Conservation (phyloP, 2,329 filamentous ascomycete genomes). For the Lizonia empirigonia region DNA sequence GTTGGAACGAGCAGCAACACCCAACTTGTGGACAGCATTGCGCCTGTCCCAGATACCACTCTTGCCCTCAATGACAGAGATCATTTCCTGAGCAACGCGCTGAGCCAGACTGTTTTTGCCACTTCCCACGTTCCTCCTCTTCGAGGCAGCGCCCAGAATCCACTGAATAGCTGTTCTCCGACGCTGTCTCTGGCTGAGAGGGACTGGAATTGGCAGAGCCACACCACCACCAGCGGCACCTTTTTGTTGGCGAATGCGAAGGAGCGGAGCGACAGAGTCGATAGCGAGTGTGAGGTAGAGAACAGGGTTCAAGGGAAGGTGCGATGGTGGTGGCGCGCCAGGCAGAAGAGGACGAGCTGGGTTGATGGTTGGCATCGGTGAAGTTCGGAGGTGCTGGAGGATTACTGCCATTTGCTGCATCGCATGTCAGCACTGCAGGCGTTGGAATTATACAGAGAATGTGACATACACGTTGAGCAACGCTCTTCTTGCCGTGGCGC, state of each 20-base stretch:
- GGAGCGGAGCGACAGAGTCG: conserved; percentile 87
- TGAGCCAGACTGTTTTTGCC: conserved; percentile 75
- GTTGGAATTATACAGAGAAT: conserved; percentile 3
- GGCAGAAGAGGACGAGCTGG: conserved; percentile 74
- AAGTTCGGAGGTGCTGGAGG: conserved; percentile 81
- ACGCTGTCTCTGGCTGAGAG: conserved; percentile 75
- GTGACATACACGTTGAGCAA: conserved; percentile 78
- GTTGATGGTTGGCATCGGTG: conserved; percentile 77
- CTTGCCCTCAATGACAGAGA: conserved; percentile 84
- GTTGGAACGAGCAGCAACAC: conserved; percentile 79
- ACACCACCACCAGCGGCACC: conserved; percentile 86
- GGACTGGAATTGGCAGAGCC: conserved; percentile 80
- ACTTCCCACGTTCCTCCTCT: conserved; percentile 74
- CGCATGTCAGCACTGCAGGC: conserved; percentile 5
- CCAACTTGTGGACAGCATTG: conserved; percentile 77
- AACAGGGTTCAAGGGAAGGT: conserved; percentile 87
- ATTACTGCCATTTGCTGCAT: conserved; percentile 80
- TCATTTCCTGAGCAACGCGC: conserved; percentile 82
- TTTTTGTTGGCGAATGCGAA: conserved; percentile 76
- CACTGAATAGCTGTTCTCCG: conserved; percentile 80
- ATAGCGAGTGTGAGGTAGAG: conserved; percentile 88
- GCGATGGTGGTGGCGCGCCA: conserved; percentile 73
- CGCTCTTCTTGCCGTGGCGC: conserved; percentile 85
- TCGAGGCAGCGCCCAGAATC: conserved; percentile 85
- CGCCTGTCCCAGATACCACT: conserved; percentile 86